Evolutionary conservation across 257 asterid species (phyloP), one percentile per base, ranked within the genome.

Genomic region (Solanum habrochaites): DNA sequence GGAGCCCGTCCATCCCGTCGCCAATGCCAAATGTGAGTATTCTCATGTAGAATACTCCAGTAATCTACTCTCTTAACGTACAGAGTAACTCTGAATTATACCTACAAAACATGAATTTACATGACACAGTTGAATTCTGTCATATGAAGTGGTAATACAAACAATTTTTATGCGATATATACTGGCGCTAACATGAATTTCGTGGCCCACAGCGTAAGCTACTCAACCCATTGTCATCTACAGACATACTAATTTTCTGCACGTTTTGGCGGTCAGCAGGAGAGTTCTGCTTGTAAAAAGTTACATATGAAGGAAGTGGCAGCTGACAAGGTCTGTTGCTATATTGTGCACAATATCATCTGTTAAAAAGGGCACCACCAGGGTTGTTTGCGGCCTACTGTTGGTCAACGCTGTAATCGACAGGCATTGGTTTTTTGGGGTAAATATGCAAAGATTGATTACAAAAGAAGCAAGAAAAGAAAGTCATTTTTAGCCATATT

Each of bases 11-110:
- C 92, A 11, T 90, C 18, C 98, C 97, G 1, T 87, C 86, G n/a
- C 95, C 97, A 93, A 49, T 94, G 98, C 95, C 94, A 94, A 2
- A 94, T 31, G 18, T 95, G 98, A 0, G 94, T 87, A 93, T 86
- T 87, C 83, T 95, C 97, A 13, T 94, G 88, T 90, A 92, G 5
- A 95, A 3, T 40, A 95, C 92, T 5, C 97, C 97, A 0, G 92
- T 92, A 81, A 95, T 81, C 83, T 90, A n/a, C 95, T 1, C 9
- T 86, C 35, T 85, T 94, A 40, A 92, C 88, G 4, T 93, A 95
- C 91, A 0, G 90, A 69, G 85, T 89, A 92, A 11, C 91, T 83
- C n/a, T 87, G 85, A 21, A 93, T n/a, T 91, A 69, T 92, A 94
- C 83, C 83, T 45, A 58, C 35, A 77, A 23, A 31, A 27, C 23